A percentile compares a stretch with the other conserved stretches of the same genome.
These are phyloP conservation scores for Sugiyamaella floridensis DNA, from an alignment of 805 yeast genomes.

Conservation along the genomic window DNA sequence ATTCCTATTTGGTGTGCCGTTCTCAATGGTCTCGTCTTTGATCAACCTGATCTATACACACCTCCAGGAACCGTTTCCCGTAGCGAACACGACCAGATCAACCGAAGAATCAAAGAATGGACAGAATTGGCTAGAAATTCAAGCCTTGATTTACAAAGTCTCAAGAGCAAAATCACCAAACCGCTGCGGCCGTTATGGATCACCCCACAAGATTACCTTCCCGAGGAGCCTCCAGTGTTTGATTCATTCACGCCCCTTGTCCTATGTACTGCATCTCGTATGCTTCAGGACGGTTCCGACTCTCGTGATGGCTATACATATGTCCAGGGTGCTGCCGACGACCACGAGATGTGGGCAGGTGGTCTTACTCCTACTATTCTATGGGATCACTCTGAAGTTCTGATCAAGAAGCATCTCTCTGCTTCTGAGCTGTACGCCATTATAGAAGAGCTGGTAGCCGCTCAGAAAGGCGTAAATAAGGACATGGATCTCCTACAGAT, in stretches of 20 bases:
- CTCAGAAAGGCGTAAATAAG: not conserved
- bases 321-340: constrained; percentile 93
- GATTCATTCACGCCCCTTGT: constrained; percentile 39
- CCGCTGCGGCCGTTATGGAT: constrained; percentile 66
- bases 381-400: constrained; percentile 40
- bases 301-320: constrained; percentile 47
- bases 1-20: constrained; percentile 91
- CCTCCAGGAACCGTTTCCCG: constrained; percentile 50
- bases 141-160: constrained; percentile 34
- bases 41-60: constrained; percentile 34
- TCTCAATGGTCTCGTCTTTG: constrained; percentile 48
- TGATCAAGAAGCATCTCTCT: constrained; percentile 9
- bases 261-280: constrained; percentile 56
- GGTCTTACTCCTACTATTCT: constrained; percentile 47
- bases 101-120: constrained; percentile 41
- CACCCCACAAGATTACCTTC: constrained; percentile 45
- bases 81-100: constrained; percentile 52
- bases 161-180: constrained; percentile 35
- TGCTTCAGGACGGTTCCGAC: constrained; percentile 52
- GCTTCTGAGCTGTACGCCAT: constrained; percentile 14
- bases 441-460: constrained; percentile 4
- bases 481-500: not conserved
- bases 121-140: constrained; percentile 39
- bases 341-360: constrained; percentile 79
- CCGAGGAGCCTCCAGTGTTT: constrained; percentile 31